A percentile compares a stretch with the other conserved stretches of the same genome.
These are phyloP conservation scores for Acaromyces ingoldii DNA, from an alignment of 1,284 basidiomycete genomes.

Conservation along the genomic window DNA sequence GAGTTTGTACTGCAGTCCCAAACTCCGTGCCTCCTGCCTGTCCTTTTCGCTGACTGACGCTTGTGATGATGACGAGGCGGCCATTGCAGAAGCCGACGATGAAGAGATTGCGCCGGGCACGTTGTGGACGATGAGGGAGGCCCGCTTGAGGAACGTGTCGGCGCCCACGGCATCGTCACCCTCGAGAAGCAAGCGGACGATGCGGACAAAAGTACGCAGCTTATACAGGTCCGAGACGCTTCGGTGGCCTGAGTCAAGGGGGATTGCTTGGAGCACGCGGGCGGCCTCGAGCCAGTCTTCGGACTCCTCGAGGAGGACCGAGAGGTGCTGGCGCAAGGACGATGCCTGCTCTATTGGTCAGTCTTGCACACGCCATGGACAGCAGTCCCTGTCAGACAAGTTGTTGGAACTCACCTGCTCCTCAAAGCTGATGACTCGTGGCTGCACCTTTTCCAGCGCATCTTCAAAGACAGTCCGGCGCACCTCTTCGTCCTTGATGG, in stretches of 20 bases:
- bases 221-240: slow-evolving; percentile 76
- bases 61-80: background rate
- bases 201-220: slow-evolving; percentile 82
- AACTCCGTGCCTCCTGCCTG: slow-evolving; percentile 21
- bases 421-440: slow-evolving; percentile 78
- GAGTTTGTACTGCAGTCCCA: slow-evolving; percentile 45
- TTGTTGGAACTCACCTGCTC: slow-evolving; percentile 83
- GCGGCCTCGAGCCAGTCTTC: slow-evolving; percentile 93
- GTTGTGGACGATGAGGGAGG: slow-evolving; percentile 74
- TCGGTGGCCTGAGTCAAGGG: slow-evolving; percentile 80
- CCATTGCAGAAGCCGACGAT: slow-evolving; percentile 4
- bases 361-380: slow-evolving; percentile 1
- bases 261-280: slow-evolving; percentile 79
- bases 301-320: slow-evolving; percentile 77
- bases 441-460: slow-evolving; percentile 67
- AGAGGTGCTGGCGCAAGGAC: slow-evolving; percentile 74
- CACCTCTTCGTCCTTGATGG: slow-evolving; percentile 25
- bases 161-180: slow-evolving; percentile 90
- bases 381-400: no score
- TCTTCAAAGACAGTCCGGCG: slow-evolving; percentile 64
- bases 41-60: slow-evolving; percentile 1
- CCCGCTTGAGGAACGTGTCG: slow-evolving; percentile 92
- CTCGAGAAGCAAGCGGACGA: slow-evolving; percentile 89
- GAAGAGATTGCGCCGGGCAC: slow-evolving; percentile 24
- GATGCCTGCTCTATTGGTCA: slow-evolving; percentile 62